A percentile compares a stretch with the other conserved stretches of the same genome.
Conservation (phyloP, 139 green algal species). For the Chlamydomonas sp. region DNA sequence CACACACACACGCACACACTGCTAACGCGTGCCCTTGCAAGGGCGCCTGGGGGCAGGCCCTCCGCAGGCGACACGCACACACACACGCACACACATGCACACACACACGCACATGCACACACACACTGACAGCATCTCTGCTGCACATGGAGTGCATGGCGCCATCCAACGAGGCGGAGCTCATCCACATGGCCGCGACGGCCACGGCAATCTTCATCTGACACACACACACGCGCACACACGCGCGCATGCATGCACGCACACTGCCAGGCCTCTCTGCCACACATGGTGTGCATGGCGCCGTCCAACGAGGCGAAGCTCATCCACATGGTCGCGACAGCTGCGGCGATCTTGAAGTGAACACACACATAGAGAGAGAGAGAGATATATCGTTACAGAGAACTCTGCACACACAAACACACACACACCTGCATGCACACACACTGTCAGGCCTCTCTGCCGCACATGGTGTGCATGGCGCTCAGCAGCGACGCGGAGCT, state of each 20-base stretch:
- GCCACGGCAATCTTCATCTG: too few relatives aligned
- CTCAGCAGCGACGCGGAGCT: constrained; percentile 81
- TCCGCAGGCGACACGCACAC: too few relatives aligned
- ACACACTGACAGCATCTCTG: too few relatives aligned
- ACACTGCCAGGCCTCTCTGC: constrained; percentile 69
- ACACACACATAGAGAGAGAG: too few relatives aligned
- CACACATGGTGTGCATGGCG: constrained; percentile 93
- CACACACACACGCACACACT: too few relatives aligned
- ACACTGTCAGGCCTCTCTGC: constrained; percentile 72
- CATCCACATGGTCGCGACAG: constrained; percentile 34
- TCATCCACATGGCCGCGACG: constrained; percentile 44
- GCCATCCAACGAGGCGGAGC: constrained; percentile 77
- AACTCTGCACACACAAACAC: too few relatives aligned
- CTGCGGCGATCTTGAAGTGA: too few relatives aligned
- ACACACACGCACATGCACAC: too few relatives aligned
- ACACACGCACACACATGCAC: neutral
- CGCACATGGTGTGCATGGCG: constrained; percentile 93
- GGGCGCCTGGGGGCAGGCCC: too few relatives aligned
- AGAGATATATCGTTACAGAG: too few relatives aligned
- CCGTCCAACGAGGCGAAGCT: constrained; percentile 82
- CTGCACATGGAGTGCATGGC: constrained; percentile 95
- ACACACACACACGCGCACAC: neutral
- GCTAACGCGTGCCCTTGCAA: too few relatives aligned
- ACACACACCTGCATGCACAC: too few relatives aligned
- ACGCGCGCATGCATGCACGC: neutral